Conservation (phyloP, 179 eudicot species). For the Silene coronaria region DNA sequence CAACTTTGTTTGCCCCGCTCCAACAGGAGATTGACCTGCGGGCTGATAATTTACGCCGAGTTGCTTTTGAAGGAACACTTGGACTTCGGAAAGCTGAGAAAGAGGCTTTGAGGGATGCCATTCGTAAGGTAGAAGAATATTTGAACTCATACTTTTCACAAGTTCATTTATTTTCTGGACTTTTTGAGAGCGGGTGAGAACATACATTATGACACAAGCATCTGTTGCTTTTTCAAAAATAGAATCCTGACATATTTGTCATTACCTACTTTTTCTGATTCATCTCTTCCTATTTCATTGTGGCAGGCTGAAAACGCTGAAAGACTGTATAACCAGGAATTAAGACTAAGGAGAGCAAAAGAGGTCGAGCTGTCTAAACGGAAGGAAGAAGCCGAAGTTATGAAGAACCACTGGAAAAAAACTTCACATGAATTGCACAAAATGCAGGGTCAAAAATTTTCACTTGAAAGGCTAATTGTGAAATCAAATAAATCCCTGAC, state of each 20-base stretch:
- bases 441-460: slow-evolving; percentile 29
- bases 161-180: neutral
- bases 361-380: slow-evolving; percentile 3
- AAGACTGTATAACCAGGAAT: slow-evolving; percentile 1
- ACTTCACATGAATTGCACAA: slow-evolving; percentile 34
- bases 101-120: slow-evolving; percentile 46
- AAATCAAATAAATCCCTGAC: neutral
- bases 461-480: slow-evolving; percentile 1
- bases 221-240: neutral
- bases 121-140: slow-evolving; percentile 42
- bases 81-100: slow-evolving; percentile 67
- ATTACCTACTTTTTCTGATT: neutral
- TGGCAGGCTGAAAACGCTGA: slow-evolving; percentile 14
- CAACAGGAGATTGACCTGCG: slow-evolving; percentile 46
- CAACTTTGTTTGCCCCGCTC: slow-evolving; percentile 7
- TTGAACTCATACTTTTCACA: neutral
- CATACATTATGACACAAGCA: neutral
- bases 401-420: slow-evolving; percentile 33
- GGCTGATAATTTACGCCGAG: slow-evolving; percentile 49
- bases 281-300: neutral
- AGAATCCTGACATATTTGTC: neutral
- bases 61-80: slow-evolving; percentile 61
- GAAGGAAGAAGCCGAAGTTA: slow-evolving; percentile 1
- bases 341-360: slow-evolving; percentile 11
- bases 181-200: neutral